Conservation (phyloP, 257 asterid species). For the Perilla frutescens region DNA sequence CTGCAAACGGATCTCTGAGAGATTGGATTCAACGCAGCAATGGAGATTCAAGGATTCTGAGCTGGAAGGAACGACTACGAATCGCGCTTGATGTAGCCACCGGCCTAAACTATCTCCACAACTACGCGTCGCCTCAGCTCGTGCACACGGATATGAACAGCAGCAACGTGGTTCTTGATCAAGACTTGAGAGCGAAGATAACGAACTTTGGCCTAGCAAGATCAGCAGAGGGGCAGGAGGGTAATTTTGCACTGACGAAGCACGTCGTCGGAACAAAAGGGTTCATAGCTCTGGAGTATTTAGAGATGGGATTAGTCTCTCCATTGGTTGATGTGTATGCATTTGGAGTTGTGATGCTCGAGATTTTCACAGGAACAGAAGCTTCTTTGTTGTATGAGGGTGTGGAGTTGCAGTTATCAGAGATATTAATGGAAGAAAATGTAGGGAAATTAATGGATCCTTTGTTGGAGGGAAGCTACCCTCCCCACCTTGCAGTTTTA, state of each 20-base stretch:
- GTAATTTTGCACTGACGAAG: constrained; percentile 71
- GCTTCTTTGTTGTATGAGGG: constrained; percentile 41
- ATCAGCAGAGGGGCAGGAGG: constrained; percentile 65
- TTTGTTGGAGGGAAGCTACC: constrained; percentile 54
- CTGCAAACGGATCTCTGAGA: constrained; percentile 64
- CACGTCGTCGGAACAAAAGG: constrained; percentile 88
- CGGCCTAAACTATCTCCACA: constrained; percentile 82
- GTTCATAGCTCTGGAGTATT: constrained; percentile 87
- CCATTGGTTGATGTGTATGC: constrained; percentile 81
- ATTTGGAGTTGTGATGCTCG: constrained; percentile 77
- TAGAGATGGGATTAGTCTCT: constrained; percentile 76
- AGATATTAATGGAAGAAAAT: constrained; percentile 24
- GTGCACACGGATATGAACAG: constrained; percentile 74
- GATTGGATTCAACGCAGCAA: constrained; percentile 52
- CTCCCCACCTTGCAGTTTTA: constrained; percentile 50
- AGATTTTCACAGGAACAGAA: constrained; percentile 76
- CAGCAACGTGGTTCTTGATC: constrained; percentile 61
- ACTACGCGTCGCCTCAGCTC: constrained; percentile 72
- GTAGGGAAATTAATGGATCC: constrained; percentile 56
- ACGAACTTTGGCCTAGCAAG: constrained; percentile 67
- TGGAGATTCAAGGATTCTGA: constrained; percentile 36
- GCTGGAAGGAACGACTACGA: constrained; percentile 68
- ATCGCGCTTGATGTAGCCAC: constrained; percentile 68
- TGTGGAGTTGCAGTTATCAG: constrained; percentile 36
- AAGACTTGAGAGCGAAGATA: constrained; percentile 70